These are phyloP conservation scores for Pestalotiopsis sp. DNA, from an alignment of 2,329 filamentous ascomycete genomes.

Conservation along the genomic window DNA sequence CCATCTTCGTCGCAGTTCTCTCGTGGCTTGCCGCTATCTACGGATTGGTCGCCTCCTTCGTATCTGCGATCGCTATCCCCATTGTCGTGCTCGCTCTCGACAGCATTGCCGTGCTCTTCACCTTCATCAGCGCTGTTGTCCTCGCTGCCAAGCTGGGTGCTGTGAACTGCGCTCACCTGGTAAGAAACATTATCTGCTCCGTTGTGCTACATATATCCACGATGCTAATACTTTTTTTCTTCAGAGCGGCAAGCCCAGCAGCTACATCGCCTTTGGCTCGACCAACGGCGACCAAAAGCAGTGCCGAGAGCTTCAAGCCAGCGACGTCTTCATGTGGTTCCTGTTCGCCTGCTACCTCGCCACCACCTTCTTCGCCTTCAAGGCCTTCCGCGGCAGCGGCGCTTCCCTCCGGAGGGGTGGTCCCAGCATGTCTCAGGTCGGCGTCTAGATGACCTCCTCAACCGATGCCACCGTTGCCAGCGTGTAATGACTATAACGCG, in stretches of 20 bases:
- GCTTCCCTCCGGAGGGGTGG: conserved; percentile 40
- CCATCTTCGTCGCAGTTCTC: conserved; percentile 71
- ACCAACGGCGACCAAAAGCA: conserved; percentile 57
- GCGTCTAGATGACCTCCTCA: conserved; percentile 38
- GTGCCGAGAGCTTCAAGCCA: conserved; percentile 76
- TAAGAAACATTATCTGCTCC: conserved; percentile 36
- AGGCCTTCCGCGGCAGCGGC: conserved; percentile 52
- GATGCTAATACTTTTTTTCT: neutral
- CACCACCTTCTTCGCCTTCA: conserved; percentile 57
- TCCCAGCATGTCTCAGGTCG: conserved; percentile 61
- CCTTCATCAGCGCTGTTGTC: conserved; percentile 71
- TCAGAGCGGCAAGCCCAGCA: conserved; percentile 44
- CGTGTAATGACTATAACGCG: neutral
- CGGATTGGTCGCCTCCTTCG: conserved; percentile 27
- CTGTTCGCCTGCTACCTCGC: conserved; percentile 66
- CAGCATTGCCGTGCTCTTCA: conserved; percentile 63
- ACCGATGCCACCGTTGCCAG: neutral
- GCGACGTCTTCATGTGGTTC: conserved; percentile 79
- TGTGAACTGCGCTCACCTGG: conserved; percentile 66
- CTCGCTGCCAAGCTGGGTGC: conserved; percentile 70
- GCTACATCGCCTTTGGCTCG: conserved; percentile 67
- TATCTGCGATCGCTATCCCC: conserved; percentile 26
- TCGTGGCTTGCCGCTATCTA: conserved; percentile 67
- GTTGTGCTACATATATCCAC: neutral
- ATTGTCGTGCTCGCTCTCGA: conserved; percentile 28